Evolutionary conservation across 331 rosid species (phyloP).

Genomic region (Spiraea crenata): DNA sequence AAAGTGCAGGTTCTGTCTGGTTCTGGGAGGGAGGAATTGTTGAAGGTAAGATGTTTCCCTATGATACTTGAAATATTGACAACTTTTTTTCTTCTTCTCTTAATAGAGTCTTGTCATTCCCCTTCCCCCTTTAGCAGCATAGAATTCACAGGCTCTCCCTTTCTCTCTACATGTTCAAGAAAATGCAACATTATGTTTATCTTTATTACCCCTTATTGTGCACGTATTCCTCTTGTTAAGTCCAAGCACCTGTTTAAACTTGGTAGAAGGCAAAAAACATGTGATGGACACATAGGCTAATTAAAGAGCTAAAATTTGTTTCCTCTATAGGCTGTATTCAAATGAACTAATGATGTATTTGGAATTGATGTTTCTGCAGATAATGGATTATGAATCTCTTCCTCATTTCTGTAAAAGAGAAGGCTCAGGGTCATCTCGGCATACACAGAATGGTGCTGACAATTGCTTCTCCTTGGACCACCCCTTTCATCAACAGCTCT

Average conservation of each 20-base stretch:
- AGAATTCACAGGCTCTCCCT: too few relatives aligned
- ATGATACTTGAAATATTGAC: background rate
- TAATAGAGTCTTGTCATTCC: background rate
- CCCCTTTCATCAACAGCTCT: constrained; percentile 80
- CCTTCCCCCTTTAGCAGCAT: background rate
- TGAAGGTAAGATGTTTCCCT: constrained; percentile 47
- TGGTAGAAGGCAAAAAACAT: background rate
- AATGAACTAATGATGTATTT: constrained; percentile 12
- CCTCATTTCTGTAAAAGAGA: constrained; percentile 88
- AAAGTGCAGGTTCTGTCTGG: constrained; percentile 86
- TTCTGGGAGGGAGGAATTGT: constrained; percentile 79
- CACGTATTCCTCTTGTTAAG: constrained; percentile 1
- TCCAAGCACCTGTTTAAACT: background rate
- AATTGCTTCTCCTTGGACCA: constrained; percentile 82
- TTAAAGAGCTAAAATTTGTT: background rate
- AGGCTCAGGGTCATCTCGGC: constrained; percentile 74
- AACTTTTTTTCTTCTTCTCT: background rate
- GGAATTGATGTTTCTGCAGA: constrained; percentile 45
- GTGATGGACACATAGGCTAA: background rate
- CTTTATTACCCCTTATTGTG: too few relatives aligned
- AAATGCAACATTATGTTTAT: too few relatives aligned
- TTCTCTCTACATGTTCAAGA: too few relatives aligned
- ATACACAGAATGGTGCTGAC: constrained; percentile 43
- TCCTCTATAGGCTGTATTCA: background rate
- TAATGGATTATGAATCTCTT: constrained; percentile 84